Evolutionary conservation across 2,329 filamentous ascomycete genomes (phyloP), one percentile per base, ranked within the genome.

Genomic region (Leptoxyphium fumago): DNA sequence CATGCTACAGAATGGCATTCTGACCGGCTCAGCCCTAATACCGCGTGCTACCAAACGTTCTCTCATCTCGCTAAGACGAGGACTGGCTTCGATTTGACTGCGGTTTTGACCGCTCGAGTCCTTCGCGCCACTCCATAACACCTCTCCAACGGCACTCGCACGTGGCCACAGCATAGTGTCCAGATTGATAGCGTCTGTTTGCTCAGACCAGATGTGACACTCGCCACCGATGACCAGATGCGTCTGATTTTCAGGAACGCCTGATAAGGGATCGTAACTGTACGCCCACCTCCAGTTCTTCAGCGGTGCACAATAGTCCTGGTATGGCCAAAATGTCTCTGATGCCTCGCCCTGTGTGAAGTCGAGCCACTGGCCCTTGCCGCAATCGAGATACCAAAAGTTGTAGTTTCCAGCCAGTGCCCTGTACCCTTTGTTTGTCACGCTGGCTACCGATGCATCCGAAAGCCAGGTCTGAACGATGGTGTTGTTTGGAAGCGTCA

Each of bases 281-380:
- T 94, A 94, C 46, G 89, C 73, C 26, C 84, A 69, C 6, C 78
- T 75, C 87, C 87, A 94, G 65, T 75, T 84, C 67, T 94, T 86
- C 57, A 71, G 71, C 1, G 87, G 87, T 0, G 69, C 67, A 65
- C 86, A 94, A 73, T 87, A 94, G 66, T 93, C 85, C 46, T 68
- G 64, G 67, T 83, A 94, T 0, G 84, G 84, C 59, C 73, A 85
- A 63, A 66, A 75, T 1, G 54, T 49, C 14, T 68, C 51, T 50
- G 72, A 73, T 13, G 71, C 63, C 1, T 62, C 63, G 15, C 73
- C 77, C 41, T 77, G 76, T 45, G 67, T 66, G 54, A 82, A 83
- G 66, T 84, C 79, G 50, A 89, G 68, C 80, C 82, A 91, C 54
- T 83, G 74, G 36, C 85, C 85, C 50, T 81, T 74, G 28, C 85